These are phyloP conservation scores for Yarrowia alimentaria DNA, from an alignment of 805 yeast genomes.

Conservation along the genomic window DNA sequence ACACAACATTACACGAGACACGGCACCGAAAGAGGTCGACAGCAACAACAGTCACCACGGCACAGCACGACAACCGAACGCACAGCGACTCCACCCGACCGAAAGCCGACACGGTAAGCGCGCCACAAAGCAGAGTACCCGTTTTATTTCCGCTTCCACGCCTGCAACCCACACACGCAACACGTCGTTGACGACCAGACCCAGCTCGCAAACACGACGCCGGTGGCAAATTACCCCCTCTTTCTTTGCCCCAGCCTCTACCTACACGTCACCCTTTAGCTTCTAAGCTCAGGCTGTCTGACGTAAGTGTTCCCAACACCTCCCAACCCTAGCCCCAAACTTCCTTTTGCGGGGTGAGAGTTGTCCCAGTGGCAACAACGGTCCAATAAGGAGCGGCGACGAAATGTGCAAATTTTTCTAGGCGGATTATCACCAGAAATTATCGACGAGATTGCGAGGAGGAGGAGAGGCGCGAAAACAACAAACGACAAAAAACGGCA, in stretches of 20 bases:
- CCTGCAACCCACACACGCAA: too few relatives aligned
- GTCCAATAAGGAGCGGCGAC: constrained; percentile 25
- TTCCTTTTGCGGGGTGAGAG: constrained; percentile 25
- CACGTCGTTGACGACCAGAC: background rate
- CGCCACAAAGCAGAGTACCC: too few relatives aligned
- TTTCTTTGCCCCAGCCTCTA: constrained; percentile 7
- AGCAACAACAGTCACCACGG: background rate
- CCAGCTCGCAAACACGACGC: constrained; percentile 1
- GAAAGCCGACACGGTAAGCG: background rate
- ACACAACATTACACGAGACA: constrained; percentile 17
- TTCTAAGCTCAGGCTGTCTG: constrained; percentile 15
- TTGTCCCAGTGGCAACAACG: constrained; percentile 28
- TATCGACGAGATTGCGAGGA: constrained; percentile 27
- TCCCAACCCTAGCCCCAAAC: constrained; percentile 12
- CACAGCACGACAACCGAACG: constrained; percentile 1
- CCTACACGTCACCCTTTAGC: too few relatives aligned
- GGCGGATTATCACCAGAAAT: constrained; percentile 25
- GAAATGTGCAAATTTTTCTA: constrained; percentile 28
- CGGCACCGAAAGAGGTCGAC: constrained; percentile 11
- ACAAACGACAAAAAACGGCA: constrained; percentile 13
- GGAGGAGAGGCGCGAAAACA: constrained; percentile 27
- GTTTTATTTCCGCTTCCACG: too few relatives aligned
- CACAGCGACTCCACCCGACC: too few relatives aligned
- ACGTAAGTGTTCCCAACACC: constrained; percentile 18
- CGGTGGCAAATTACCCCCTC: constrained; percentile 27